phyloP scores from a whole-genome alignment of 768 basidiomycete species.

The Panaeolus cyanescens region DNA sequence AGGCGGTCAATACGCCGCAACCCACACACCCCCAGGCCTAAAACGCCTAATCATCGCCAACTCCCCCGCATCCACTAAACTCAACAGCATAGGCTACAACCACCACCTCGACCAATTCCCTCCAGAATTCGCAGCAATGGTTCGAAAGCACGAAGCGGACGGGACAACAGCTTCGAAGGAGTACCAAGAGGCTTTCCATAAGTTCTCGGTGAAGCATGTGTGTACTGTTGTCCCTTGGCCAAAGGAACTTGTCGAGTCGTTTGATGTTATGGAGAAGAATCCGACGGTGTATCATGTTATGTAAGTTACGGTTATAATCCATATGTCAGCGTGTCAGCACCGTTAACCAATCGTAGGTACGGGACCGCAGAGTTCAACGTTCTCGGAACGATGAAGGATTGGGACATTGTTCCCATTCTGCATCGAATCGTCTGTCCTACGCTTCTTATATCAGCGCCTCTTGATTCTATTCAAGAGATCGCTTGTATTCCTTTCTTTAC shows the following conservation, averaged over 20 bases:
- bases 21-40: slow-evolving; percentile 20
- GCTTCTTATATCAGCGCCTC: slow-evolving; percentile 17
- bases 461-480: slow-evolving; percentile 20
- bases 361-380: slow-evolving; percentile 37
- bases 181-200: slow-evolving; percentile 29
- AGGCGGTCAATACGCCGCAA: slow-evolving; percentile 29
- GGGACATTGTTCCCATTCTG: slow-evolving; percentile 21
- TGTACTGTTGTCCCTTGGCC: slow-evolving; percentile 36
- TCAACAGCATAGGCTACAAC: slow-evolving; percentile 25
- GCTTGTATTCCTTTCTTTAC: slow-evolving; percentile 20
- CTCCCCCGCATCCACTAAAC: slow-evolving; percentile 26
- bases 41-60: slow-evolving; percentile 32
- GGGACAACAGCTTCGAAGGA: slow-evolving; percentile 22
- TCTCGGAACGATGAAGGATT: slow-evolving; percentile 20
- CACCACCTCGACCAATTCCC: slow-evolving; percentile 26
- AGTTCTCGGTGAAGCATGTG: slow-evolving; percentile 32
- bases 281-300: slow-evolving; percentile 32
- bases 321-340: too few relatives aligned
- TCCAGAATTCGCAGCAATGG: slow-evolving; percentile 18
- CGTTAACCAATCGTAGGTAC: slow-evolving; percentile 24
- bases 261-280: slow-evolving; percentile 24
- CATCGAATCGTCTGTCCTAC: slow-evolving; percentile 23
- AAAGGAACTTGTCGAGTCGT: slow-evolving; percentile 26
- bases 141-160: slow-evolving; percentile 29
- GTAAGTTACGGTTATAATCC: too few relatives aligned